Evolutionary conservation across 257 asterid genomes (phyloP).

Genomic region (Solanum arcanum): DNA sequence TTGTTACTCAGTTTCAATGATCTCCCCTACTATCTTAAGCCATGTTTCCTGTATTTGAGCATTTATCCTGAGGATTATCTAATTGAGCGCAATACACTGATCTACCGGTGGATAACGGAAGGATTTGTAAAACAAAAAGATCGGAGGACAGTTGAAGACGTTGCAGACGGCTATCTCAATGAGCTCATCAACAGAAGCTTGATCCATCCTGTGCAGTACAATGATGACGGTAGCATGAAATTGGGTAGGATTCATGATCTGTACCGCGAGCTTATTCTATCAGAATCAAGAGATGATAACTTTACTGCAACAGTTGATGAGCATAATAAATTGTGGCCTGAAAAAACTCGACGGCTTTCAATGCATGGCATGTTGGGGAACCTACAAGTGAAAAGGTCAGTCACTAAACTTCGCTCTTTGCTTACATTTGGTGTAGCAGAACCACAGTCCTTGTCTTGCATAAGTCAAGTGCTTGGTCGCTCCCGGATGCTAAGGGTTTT

Average conservation of each 20-base stretch:
- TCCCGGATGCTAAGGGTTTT: conserved; percentile 14
- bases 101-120: conserved; percentile 24
- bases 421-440: conserved; percentile 2
- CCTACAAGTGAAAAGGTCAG: neutral
- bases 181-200: conserved; percentile 30
- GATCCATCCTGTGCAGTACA: conserved; percentile 7
- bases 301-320: conserved; percentile 2
- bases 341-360: conserved; percentile 19
- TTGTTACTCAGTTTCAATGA: conserved; percentile 20
- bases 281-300: conserved; percentile 14
- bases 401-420: conserved; percentile 14
- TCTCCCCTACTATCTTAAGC: conserved; percentile 25
- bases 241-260: conserved; percentile 17
- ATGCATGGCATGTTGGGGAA: conserved; percentile 6
- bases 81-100: conserved; percentile 2
- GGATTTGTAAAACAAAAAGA: conserved; percentile 16
- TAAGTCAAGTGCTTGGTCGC: conserved; percentile 1
- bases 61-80: conserved; percentile 23
- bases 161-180: conserved; percentile 31
- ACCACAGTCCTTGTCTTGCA: conserved; percentile 3
- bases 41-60: conserved; percentile 22
- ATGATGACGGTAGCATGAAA: conserved; percentile 22
- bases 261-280: conserved; percentile 16
- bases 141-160: conserved; percentile 15
- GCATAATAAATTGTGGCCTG: conserved; percentile 1